Evolutionary conservation across 306 rosid genomes (phyloP).

Genomic region (Dalbergia cultrata): DNA sequence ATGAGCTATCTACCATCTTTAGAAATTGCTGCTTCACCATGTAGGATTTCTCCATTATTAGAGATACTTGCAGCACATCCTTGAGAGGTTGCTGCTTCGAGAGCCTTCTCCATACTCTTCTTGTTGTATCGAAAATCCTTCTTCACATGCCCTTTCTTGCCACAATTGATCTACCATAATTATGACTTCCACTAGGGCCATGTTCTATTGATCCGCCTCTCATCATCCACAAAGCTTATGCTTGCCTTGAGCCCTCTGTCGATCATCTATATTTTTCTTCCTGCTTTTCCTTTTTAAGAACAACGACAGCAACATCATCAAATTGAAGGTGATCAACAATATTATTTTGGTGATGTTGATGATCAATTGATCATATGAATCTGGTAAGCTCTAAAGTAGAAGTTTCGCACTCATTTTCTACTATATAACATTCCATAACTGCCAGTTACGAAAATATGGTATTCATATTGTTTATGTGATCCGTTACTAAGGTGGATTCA

Average conservation of each 20-base stretch:
- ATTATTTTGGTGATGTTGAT: neutral
- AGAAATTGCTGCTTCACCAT: too few relatives aligned
- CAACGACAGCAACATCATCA: too few relatives aligned
- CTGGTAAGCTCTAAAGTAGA: conserved; percentile 1
- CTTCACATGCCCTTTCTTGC: neutral
- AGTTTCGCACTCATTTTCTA: neutral
- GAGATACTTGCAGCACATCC: neutral
- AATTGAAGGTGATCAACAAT: too few relatives aligned
- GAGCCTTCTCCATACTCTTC: neutral
- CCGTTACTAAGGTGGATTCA: neutral
- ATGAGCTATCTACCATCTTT: too few relatives aligned
- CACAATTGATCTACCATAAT: neutral
- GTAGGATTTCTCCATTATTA: neutral
- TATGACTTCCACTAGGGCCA: neutral
- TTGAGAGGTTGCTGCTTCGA: neutral
- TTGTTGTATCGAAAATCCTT: too few relatives aligned
- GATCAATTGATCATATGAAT: neutral
- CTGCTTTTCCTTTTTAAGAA: too few relatives aligned
- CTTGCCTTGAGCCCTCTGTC: too few relatives aligned
- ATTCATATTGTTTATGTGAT: neutral
- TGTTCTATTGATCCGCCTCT: neutral
- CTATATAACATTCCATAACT: neutral
- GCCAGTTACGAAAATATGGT: neutral
- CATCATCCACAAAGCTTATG: too few relatives aligned
- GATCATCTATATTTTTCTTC: too few relatives aligned